These are phyloP conservation scores for Saccharata proteae DNA, from an alignment of 2,329 filamentous ascomycete genomes.

Conservation along the genomic window DNA sequence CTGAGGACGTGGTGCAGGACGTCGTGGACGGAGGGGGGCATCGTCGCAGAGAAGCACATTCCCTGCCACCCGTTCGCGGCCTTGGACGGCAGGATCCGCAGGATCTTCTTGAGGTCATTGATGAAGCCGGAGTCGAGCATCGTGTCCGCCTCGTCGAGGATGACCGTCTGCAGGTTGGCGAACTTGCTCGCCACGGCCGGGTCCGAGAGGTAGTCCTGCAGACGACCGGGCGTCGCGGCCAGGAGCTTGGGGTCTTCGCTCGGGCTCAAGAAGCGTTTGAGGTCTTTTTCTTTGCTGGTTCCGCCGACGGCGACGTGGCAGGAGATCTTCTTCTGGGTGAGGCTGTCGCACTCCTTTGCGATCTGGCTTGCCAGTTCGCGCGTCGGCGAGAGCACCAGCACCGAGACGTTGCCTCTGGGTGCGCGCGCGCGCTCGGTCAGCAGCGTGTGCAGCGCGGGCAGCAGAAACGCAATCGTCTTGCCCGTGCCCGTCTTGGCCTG, in stretches of 20 bases:
- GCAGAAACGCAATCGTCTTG: slow-evolving; percentile 38
- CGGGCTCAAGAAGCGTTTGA: slow-evolving; percentile 23
- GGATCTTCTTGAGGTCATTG: slow-evolving; percentile 39
- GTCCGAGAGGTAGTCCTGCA: slow-evolving; percentile 34
- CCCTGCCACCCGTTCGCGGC: slow-evolving; percentile 36
- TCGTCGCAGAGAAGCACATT: slow-evolving; percentile 37
- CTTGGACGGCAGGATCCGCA: slow-evolving; percentile 40
- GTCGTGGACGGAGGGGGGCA: slow-evolving; percentile 32
- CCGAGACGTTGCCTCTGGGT: slow-evolving; percentile 29
- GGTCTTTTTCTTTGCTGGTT: slow-evolving; percentile 20
- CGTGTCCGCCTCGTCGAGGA: slow-evolving; percentile 32
- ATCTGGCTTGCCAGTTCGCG: slow-evolving; percentile 39
- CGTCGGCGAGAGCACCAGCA: slow-evolving; percentile 36
- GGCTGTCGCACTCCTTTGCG: slow-evolving; percentile 32
- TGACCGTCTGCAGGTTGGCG: slow-evolving; percentile 31
- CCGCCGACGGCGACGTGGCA: slow-evolving; percentile 35
- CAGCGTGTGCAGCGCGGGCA: slow-evolving; percentile 35
- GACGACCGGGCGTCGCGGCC: slow-evolving; percentile 36
- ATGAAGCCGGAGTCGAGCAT: slow-evolving; percentile 41
- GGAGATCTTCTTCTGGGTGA: slow-evolving; percentile 30
- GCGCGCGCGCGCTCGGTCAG: slow-evolving; percentile 16
- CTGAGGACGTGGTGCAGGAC: slow-evolving; percentile 34
- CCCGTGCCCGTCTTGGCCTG: slow-evolving; percentile 41
- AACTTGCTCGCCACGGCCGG: slow-evolving; percentile 35
- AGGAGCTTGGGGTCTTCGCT: slow-evolving; percentile 29